phyloP scores from a whole-genome alignment of 768 basidiomycete species.

The Psilocybe azurescens region DNA sequence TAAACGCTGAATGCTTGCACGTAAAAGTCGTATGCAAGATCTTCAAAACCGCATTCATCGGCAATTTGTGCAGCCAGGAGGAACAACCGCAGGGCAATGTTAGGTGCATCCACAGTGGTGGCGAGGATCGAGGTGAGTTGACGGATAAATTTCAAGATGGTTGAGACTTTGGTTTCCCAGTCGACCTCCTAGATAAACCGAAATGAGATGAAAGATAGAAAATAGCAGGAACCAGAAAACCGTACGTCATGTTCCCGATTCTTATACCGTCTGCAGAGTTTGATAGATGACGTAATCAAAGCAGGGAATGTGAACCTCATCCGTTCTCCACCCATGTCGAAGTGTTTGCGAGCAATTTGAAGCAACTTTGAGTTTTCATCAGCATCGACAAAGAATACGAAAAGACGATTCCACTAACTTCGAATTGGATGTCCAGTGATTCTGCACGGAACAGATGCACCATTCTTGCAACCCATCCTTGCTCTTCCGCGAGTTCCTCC shows the following conservation, averaged over 20 bases:
- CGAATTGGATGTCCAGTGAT: conserved; percentile 86
- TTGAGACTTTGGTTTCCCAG: conserved; percentile 85
- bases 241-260: conserved; percentile 73
- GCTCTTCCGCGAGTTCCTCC: conserved; percentile 96
- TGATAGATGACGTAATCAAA: conserved; percentile 91
- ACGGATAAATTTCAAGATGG: conserved; percentile 92
- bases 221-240: conserved; percentile 5
- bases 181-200: conserved; percentile 70
- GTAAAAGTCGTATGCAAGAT: conserved; percentile 96
- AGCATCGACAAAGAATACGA: background rate
- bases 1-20: conserved; percentile 98
- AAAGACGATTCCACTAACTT: conserved; percentile 53
- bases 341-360: conserved; percentile 89
- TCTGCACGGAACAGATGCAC: conserved; percentile 94
- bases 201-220: conserved; percentile 6
- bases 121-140: conserved; percentile 93
- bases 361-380: conserved; percentile 60
- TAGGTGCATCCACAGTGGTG: conserved; percentile 89
- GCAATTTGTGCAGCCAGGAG: conserved; percentile 95
- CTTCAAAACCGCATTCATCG: conserved; percentile 94
- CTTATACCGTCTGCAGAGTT: conserved; percentile 92
- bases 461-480: conserved; percentile 99
- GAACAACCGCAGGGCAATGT: conserved; percentile 92
- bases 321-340: conserved; percentile 90
- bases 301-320: conserved; percentile 98